Percentiles rank a stretch among this genome's conserved stretches.
Conservation (phyloP, 2,329 filamentous ascomycete species). For the Aureobasidium sp. region DNA sequence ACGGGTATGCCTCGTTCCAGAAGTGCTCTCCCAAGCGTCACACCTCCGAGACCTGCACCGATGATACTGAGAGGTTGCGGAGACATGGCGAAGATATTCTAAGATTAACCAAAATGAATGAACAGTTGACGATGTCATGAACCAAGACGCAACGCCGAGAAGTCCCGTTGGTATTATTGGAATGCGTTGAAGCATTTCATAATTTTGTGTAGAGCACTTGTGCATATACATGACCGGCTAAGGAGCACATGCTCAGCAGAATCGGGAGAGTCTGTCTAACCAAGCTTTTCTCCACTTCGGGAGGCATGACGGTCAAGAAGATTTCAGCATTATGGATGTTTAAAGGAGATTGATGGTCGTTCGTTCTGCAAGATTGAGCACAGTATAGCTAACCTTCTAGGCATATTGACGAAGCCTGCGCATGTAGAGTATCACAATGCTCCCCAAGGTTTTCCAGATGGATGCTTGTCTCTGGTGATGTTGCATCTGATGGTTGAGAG, state of each 20-base stretch:
- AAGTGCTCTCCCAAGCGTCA: conserved; percentile 31
- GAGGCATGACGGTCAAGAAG: background rate
- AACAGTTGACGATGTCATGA: background rate
- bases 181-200: background rate
- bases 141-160: background rate
- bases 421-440: background rate
- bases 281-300: background rate
- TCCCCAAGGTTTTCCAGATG: background rate
- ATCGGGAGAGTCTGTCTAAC: background rate
- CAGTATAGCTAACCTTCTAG: background rate
- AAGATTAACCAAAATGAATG: background rate
- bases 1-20: conserved; percentile 23
- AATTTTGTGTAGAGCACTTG: background rate
- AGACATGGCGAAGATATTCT: conserved; percentile 13
- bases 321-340: background rate
- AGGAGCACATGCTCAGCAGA: background rate
- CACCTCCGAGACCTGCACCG: conserved; percentile 38
- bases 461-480: background rate
- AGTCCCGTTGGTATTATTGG: background rate
- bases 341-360: too few species aligned
- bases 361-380: background rate
- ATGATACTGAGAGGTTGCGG: conserved; percentile 32
- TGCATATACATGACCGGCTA: background rate
- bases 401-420: background rate
- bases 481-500: background rate